phyloP scores from a whole-genome alignment of 2,329 filamentous ascomycete genomes.

The Arthroderma uncinatum region DNA sequence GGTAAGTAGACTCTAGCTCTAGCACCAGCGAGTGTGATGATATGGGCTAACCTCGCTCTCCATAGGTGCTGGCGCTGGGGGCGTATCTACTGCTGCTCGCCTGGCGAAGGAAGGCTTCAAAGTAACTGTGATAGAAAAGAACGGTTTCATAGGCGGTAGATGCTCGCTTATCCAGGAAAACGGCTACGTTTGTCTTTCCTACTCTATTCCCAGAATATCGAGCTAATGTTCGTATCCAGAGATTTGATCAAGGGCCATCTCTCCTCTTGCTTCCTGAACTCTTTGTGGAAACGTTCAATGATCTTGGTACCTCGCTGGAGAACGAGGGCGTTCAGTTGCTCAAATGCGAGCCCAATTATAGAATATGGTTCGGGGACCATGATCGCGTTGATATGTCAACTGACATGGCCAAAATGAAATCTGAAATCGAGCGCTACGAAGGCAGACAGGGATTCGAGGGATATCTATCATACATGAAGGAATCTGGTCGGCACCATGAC shows the following conservation, averaged over 20 bases:
- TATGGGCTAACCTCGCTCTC: background rate
- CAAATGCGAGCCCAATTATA: background rate
- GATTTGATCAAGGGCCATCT: background rate
- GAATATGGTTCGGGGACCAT: background rate
- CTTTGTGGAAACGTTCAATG: background rate
- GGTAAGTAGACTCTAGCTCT: background rate
- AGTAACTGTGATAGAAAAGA: background rate
- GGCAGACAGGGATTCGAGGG: background rate
- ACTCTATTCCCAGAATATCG: background rate
- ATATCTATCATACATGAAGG: background rate
- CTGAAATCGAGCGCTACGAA: background rate
- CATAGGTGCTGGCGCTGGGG: background rate
- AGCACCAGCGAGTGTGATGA: too few relatives aligned
- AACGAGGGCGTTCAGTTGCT: background rate
- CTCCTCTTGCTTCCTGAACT: background rate
- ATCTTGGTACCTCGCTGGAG: background rate
- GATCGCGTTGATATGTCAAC: background rate
- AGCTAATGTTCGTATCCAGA: background rate
- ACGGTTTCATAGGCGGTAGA: background rate
- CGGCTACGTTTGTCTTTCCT: background rate
- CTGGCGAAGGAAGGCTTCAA: background rate
- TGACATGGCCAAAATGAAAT: background rate
- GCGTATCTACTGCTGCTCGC: background rate
- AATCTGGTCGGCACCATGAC: background rate
- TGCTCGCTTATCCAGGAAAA: background rate